Evolutionary conservation across 75 land plant species (phyloP).

Genomic region (Pinus taeda): DNA sequence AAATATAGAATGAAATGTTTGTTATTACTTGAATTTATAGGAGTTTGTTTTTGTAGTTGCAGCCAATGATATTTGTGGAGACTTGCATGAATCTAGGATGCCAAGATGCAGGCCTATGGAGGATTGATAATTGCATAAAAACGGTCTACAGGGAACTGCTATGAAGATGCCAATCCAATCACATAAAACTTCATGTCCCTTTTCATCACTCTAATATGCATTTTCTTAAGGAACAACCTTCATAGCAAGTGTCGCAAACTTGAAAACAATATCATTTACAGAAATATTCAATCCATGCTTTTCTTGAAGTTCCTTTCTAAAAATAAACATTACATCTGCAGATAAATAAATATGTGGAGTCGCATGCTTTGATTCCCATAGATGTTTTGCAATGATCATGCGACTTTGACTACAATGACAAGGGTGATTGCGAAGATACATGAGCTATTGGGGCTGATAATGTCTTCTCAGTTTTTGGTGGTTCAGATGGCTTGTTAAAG

Average conservation of each 20-base stretch:
- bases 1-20: no score
- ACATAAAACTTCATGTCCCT: slow-evolving; percentile 48
- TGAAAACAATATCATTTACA: slow-evolving; percentile 93
- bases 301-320: slow-evolving; percentile 82
- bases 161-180: slow-evolving; percentile 85
- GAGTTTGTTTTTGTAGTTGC: no score
- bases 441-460: not conserved
- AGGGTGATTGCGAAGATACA: slow-evolving; percentile 22
- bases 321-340: slow-evolving; percentile 70
- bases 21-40: no score
- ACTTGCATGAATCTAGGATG: no score
- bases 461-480: not conserved
- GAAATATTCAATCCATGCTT: slow-evolving; percentile 82
- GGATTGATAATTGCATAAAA: no score
- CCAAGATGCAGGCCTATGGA: no score
- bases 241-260: slow-evolving; percentile 82
- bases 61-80: no score
- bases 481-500: slow-evolving; percentile 9
- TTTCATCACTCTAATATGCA: slow-evolving; percentile 84
- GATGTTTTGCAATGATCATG: slow-evolving; percentile 82
- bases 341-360: slow-evolving; percentile 87
- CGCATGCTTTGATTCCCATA: slow-evolving; percentile 89
- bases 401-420: not conserved
- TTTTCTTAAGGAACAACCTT: slow-evolving; percentile 89
- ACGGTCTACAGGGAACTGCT: slow-evolving; percentile 6